Conservation (phyloP, 2,329 filamentous ascomycete genomes). For the Trichoderma simmonsii region DNA sequence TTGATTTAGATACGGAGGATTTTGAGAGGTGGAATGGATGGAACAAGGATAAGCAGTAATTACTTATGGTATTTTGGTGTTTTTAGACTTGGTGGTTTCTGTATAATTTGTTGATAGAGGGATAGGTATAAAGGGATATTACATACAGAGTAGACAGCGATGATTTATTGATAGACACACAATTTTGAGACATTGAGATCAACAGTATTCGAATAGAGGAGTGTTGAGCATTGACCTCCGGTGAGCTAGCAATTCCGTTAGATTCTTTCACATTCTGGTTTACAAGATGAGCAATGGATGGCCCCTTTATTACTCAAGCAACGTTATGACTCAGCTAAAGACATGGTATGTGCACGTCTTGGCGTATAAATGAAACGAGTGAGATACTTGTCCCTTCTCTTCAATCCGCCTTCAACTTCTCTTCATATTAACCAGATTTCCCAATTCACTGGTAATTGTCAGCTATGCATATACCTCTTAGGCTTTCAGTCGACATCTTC, state of each 20-base stretch:
- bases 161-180: neutral
- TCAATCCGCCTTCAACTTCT: neutral
- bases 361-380: neutral
- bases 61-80: neutral
- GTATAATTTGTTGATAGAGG: neutral
- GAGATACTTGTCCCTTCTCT: neutral
- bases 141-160: neutral
- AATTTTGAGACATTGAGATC: neutral
- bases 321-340: neutral
- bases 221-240: neutral
- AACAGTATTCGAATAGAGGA: rapidly evolving
- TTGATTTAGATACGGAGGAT: constrained; percentile 39
- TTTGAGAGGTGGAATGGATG: constrained; percentile 39
- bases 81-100: neutral
- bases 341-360: neutral
- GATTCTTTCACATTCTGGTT: neutral
- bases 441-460: neutral
- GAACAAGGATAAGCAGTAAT: neutral
- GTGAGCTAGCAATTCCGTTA: neutral
- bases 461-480: neutral
- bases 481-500: neutral
- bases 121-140: neutral
- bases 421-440: neutral
- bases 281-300: neutral
- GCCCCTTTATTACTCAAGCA: neutral